Evolutionary conservation across 179 eudicot genomes (phyloP).

Genomic region (Silene vulgaris): DNA sequence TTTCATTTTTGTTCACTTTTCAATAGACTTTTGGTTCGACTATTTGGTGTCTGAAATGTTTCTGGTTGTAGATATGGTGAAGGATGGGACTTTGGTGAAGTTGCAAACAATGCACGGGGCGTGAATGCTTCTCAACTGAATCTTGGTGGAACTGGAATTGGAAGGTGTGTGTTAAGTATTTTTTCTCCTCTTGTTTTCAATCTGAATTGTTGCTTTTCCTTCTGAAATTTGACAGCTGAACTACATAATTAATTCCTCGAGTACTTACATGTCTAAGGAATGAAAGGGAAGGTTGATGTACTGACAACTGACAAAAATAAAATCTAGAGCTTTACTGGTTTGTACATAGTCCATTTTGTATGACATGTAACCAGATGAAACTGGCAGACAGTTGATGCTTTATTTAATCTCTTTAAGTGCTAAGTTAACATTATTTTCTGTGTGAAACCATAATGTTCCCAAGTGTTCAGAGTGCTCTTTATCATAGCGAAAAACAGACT

Average conservation of each 20-base stretch:
- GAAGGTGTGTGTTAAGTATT: slow-evolving; percentile 47
- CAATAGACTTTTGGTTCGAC: background rate
- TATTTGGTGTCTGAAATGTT: slow-evolving; percentile 1
- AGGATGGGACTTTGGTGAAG: slow-evolving; percentile 99
- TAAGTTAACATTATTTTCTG: background rate
- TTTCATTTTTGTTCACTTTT: slow-evolving; percentile 4
- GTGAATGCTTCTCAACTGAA: slow-evolving; percentile 85
- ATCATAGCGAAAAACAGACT: background rate
- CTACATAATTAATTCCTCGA: background rate
- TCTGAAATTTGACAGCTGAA: background rate
- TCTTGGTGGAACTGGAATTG: slow-evolving; percentile 85
- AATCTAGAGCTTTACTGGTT: background rate
- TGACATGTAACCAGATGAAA: background rate
- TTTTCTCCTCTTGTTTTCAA: background rate
- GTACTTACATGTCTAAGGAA: background rate
- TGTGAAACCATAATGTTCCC: background rate
- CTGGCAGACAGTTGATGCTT: background rate
- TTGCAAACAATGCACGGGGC: slow-evolving; percentile 86
- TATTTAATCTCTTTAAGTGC: background rate
- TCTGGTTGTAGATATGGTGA: slow-evolving; percentile 70
- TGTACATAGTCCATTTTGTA: background rate
- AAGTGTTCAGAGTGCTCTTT: background rate
- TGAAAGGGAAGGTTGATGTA: background rate
- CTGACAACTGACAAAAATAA: background rate
- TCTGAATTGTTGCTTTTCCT: background rate